A percentile compares a stretch with the other conserved stretches of the same genome.
Conservation (phyloP, 2,329 filamentous ascomycete genomes). For the Purpureocillium lavendulum region DNA sequence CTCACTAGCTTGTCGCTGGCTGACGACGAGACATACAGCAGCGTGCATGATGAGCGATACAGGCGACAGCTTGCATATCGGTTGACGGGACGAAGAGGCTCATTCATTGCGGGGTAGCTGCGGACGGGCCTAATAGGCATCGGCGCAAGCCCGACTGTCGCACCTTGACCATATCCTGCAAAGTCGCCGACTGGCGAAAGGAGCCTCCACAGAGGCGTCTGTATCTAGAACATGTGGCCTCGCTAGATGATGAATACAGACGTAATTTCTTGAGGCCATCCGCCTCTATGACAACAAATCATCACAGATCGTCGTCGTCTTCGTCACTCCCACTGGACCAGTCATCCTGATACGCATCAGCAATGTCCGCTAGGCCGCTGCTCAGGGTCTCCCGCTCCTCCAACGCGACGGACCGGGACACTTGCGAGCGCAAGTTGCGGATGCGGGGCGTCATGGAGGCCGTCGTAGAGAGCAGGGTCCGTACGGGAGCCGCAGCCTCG, state of each 20-base stretch:
- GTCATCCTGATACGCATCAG: conserved; percentile 81
- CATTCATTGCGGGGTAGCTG: no score
- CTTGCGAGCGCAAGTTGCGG: conserved; percentile 55
- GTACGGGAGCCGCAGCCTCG: conserved; percentile 29
- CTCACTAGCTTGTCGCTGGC: background rate
- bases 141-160: background rate
- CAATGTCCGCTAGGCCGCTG: conserved; percentile 73
- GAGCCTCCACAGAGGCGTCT: conserved; percentile 10
- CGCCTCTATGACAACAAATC: no score
- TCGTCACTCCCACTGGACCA: conserved; percentile 73
- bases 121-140: no score
- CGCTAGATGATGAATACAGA: conserved; percentile 23
- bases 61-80: background rate
- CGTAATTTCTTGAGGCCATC: conserved; percentile 5
- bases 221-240: conserved; percentile 18
- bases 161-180: conserved; percentile 6
- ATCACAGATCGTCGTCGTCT: conserved; percentile 51
- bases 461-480: conserved; percentile 62
- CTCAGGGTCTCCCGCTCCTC: conserved; percentile 80
- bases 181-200: conserved; percentile 5
- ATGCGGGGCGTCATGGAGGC: conserved; percentile 63
- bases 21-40: background rate
- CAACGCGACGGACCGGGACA: conserved; percentile 53
- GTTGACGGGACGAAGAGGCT: background rate
- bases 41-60: conserved; percentile 3